Evolutionary conservation across 2,329 filamentous ascomycete species (phyloP), one percentile per base, ranked within the genome.

Genomic region (Phaeosphaeria sp.): DNA sequence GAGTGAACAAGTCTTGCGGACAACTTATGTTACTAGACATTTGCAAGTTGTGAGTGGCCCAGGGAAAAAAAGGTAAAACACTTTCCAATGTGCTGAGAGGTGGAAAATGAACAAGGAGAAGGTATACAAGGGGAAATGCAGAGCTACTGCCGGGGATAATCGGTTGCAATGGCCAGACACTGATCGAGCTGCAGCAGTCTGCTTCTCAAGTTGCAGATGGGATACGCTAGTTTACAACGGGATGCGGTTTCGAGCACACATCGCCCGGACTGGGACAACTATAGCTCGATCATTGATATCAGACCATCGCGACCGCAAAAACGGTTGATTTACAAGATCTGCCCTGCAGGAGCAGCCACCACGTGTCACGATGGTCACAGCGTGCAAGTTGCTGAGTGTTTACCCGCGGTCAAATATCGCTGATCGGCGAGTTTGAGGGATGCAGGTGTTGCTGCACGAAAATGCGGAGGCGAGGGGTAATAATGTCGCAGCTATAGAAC

Each of bases 301-400:
- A 36, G 30, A 36, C 30, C 30, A 36, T 36, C 30, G 30, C 13
- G 13, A 36, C 30, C 30, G 30, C 13, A 15, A 36, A 30, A 36
- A 36, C 30, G 7, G 30, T 36, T 15, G 30, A 36, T 36, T 36
- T 36, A 36, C 30, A 11, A 36, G 30, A 54, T 54, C 49, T 60
- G 67, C 57, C 59, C 63, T 68, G 65, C 67, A 68, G 62, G 65
- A 62, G 59, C 46, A 52, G 47, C 42, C 62, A 50, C 59, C 59
- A 52, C 54, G 55, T 66, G 67, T 64, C 65, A 69, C 64, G 54
- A 56, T 49, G 58, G 64, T 63, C 62, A 59, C 66, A 64, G 66
- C 52, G 53, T 58, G 55, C 59, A 42, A 62, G 53, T 56, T 36
- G 11, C 30, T 36, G 30, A 7, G 30, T 56, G 56, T 44, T 21